Conservation (phyloP, 1,284 basidiomycete species). For the Apiotrichum domesticum region DNA sequence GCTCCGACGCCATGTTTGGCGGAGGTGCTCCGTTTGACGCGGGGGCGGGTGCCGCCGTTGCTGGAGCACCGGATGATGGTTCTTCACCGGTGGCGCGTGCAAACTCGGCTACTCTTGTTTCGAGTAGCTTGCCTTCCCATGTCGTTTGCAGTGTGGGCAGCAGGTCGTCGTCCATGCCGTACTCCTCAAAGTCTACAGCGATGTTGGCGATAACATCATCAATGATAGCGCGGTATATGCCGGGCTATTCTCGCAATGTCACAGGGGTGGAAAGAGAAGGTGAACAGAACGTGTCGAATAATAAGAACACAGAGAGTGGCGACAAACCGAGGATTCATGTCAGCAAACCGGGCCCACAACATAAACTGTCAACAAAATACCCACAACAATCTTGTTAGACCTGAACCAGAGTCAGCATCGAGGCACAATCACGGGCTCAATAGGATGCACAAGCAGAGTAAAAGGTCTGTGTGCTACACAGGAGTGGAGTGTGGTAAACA, state of each 20-base stretch:
- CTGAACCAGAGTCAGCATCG: slow-evolving; percentile 17
- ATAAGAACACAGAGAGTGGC: too few species aligned
- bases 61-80: slow-evolving; percentile 4
- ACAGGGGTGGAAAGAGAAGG: too few species aligned
- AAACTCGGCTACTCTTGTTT: slow-evolving; percentile 89
- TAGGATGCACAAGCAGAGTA: neutral
- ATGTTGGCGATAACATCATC: slow-evolving; percentile 88
- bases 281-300: too few species aligned
- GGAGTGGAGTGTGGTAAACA: too few species aligned
- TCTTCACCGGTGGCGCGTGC: slow-evolving; percentile 26
- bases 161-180: slow-evolving; percentile 87
- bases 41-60: slow-evolving; percentile 1
- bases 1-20: neutral
- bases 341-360: too few species aligned
- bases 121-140: slow-evolving; percentile 90
- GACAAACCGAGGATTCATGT: too few species aligned
- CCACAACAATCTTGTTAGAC: slow-evolving; percentile 49
- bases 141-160: slow-evolving; percentile 83
- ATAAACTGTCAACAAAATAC: slow-evolving; percentile 11
- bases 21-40: neutral
- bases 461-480: too few species aligned
- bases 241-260: slow-evolving; percentile 55
- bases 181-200: slow-evolving; percentile 93
- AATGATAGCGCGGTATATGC: slow-evolving; percentile 87
- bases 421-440: slow-evolving; percentile 17